Conservation (phyloP, 2,329 filamentous ascomycete species). For the Aspergillus transmontanensis region DNA sequence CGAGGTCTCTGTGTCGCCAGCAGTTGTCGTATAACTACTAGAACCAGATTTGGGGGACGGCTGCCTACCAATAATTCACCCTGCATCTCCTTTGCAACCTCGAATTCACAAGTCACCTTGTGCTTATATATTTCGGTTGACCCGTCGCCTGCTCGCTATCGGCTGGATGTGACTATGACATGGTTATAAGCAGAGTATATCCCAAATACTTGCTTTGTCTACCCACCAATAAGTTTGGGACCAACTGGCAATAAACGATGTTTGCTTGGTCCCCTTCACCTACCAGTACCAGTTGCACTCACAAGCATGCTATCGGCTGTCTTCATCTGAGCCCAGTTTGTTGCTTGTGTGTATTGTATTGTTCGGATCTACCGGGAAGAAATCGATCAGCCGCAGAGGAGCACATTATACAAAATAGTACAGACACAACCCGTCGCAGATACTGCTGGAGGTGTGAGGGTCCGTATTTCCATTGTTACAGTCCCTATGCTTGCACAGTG, state of each 20-base stretch:
- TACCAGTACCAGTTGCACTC: constrained; percentile 16
- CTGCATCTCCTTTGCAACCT: neutral
- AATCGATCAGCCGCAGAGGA: constrained; percentile 1
- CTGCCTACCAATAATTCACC: neutral
- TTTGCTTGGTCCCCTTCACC: constrained; percentile 16
- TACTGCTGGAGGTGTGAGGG: constrained; percentile 20
- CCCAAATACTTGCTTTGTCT: neutral
- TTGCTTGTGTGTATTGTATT: constrained; percentile 15
- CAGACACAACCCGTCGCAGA: constrained; percentile 1
- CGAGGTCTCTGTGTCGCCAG: constrained; percentile 1
- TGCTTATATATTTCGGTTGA: neutral
- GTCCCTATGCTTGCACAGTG: neutral
- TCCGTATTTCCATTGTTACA: constrained; percentile 11
- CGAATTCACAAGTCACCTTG: neutral
- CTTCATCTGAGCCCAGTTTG: constrained; percentile 15
- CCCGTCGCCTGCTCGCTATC: neutral
- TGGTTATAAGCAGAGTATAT: neutral
- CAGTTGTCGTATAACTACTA: constrained; percentile 1
- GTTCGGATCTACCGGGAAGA: constrained; percentile 5
- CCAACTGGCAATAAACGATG: constrained; percentile 14
- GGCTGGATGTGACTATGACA: neutral
- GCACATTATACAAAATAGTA: neutral
- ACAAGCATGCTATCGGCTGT: constrained; percentile 25
- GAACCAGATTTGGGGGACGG: neutral
- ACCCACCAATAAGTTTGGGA: neutral